Evolutionary conservation across 495 filamentous ascomycete genomes (phyloP).

Genomic region (Astrocystis sublimbata): DNA sequence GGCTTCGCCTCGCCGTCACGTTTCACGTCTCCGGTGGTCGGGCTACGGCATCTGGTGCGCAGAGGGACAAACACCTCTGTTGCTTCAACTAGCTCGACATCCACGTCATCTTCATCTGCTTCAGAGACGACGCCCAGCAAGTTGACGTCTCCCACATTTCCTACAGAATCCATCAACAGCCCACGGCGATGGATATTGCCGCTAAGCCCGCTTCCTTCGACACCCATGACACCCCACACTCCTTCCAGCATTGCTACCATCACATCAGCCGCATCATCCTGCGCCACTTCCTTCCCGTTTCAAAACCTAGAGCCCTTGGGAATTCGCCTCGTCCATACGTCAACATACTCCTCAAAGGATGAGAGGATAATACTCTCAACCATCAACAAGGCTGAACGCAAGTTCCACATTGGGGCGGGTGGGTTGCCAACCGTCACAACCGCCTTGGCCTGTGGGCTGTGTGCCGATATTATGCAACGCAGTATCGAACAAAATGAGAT

Average conservation of each 20-base stretch:
- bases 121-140: conserved; percentile 48
- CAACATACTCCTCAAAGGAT: conserved; percentile 33
- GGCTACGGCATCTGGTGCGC: conserved; percentile 44
- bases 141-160: conserved; percentile 47
- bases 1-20: conserved; percentile 31
- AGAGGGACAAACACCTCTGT: conserved; percentile 30
- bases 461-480: conserved; percentile 59
- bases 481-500: conserved; percentile 69
- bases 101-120: conserved; percentile 22
- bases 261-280: conserved; percentile 28
- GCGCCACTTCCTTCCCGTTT: conserved; percentile 17
- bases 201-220: conserved; percentile 28
- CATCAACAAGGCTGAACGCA: conserved; percentile 45
- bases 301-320: conserved; percentile 39
- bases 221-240: conserved; percentile 47
- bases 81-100: conserved; percentile 15
- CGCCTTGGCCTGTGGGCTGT: conserved; percentile 38
- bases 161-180: conserved; percentile 21
- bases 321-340: conserved; percentile 38
- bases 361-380: conserved; percentile 42
- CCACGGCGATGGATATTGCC: conserved; percentile 30
- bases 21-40: conserved; percentile 34
- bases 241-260: conserved; percentile 42
- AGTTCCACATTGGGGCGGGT: conserved; percentile 43
- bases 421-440: conserved; percentile 43